A percentile compares a stretch with the other conserved stretches of the same genome.
Evolutionary conservation across 208 protist genomes (phyloP).

Genomic region (Acanthamoeba polyphaga): DNA sequence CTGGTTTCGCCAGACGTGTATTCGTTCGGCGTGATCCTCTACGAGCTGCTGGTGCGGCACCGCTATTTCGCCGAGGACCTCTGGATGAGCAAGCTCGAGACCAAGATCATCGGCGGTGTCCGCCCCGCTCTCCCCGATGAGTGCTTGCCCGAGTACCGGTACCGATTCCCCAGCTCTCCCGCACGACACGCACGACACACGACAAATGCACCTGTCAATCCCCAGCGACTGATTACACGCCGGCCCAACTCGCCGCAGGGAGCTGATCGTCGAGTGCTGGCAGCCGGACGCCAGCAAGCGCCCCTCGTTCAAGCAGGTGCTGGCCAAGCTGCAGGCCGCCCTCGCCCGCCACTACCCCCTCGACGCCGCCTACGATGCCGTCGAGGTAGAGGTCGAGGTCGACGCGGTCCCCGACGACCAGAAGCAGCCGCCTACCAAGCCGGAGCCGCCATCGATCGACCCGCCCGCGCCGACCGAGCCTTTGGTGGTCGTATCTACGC

Average conservation of each 20-base stretch:
- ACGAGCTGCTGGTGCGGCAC: conserved; percentile 74
- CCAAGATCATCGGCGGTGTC: conserved; percentile 67
- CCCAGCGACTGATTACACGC: too few relatives aligned
- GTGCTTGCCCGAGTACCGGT: conserved; percentile 69
- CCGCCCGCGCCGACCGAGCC: not conserved
- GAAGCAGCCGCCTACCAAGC: not conserved
- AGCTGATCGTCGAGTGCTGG: conserved; percentile 62
- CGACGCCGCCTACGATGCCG: conserved; percentile 37
- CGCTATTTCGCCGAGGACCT: conserved; percentile 74
- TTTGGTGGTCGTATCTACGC: not conserved
- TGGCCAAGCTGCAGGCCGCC: not conserved
- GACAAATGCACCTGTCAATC: too few relatives aligned
- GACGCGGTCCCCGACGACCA: not conserved
- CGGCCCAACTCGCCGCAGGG: not conserved
- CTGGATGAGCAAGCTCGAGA: conserved; percentile 78
- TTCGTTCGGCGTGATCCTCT: conserved; percentile 80
- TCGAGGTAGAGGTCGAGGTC: not conserved
- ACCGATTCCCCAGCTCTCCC: not conserved
- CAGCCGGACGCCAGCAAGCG: conserved; percentile 2
- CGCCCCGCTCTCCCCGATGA: conserved; percentile 74
- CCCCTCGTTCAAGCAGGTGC: not conserved
- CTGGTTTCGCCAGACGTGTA: conserved; percentile 76
- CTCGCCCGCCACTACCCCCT: not conserved
- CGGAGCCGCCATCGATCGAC: not conserved
- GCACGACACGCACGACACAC: too few relatives aligned